A percentile compares a stretch with the other conserved stretches of the same genome.
Evolutionary conservation across 139 green algal species (phyloP).

Genomic region (Asterochloris sp.): DNA sequence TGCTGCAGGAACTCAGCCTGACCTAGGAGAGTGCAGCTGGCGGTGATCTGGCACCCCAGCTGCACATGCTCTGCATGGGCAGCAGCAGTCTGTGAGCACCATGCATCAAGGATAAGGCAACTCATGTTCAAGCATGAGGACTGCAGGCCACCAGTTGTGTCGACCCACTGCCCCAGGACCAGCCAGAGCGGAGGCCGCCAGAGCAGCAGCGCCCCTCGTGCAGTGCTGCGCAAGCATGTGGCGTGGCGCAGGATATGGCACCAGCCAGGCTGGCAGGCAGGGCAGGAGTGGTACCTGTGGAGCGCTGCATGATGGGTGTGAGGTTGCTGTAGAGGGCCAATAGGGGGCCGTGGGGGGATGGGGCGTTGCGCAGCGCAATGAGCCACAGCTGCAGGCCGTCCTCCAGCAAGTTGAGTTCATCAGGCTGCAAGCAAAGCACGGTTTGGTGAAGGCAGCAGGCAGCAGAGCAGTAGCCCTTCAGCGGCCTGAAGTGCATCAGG

Average conservation of each 20-base stretch:
- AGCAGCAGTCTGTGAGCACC: too few species aligned
- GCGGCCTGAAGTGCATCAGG: too few species aligned
- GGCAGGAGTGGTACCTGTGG: conserved; percentile 42
- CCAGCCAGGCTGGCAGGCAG: neutral
- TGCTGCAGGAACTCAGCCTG: conserved; percentile 57
- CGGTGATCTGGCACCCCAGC: conserved; percentile 36
- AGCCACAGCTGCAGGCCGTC: conserved; percentile 87
- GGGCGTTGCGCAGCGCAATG: conserved; percentile 76
- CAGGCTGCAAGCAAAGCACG: conserved; percentile 37
- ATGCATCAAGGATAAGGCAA: too few species aligned
- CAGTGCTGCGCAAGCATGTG: too few species aligned
- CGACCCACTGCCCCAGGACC: too few species aligned
- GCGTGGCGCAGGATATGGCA: too few species aligned
- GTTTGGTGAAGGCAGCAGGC: too few species aligned
- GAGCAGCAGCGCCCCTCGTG: too few species aligned
- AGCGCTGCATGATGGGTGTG: conserved; percentile 44
- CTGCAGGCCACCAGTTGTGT: too few species aligned
- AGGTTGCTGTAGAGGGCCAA: conserved; percentile 63
- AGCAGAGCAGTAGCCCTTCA: too few species aligned
- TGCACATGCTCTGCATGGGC: conserved; percentile 54
- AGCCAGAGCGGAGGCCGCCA: too few species aligned
- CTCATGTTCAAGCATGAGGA: too few species aligned
- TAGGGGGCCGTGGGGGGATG: conserved; percentile 40
- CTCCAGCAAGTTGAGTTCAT: conserved; percentile 83
- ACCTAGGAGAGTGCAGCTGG: conserved; percentile 64